Evolutionary conservation across 495 filamentous ascomycete genomes (phyloP).

Genomic region (Penicillium pulvis): DNA sequence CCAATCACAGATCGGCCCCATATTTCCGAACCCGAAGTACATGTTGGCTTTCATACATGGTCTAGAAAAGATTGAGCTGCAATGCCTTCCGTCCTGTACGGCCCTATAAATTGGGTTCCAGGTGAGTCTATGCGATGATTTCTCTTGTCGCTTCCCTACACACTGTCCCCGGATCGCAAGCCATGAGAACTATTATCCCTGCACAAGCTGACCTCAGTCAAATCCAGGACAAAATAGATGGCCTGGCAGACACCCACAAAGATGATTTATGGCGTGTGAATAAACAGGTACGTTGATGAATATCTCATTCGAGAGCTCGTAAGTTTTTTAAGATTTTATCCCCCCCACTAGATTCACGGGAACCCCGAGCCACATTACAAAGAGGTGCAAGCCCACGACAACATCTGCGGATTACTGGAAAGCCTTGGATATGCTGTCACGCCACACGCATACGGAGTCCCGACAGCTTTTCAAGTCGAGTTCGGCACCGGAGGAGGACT

Average conservation of each 20-base stretch:
- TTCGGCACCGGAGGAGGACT: conserved; percentile 14
- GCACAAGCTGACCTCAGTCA: neutral
- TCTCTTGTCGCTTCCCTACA: neutral
- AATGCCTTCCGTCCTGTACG: neutral
- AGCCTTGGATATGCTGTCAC: conserved; percentile 9
- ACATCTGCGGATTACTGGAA: conserved; percentile 16
- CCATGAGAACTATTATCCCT: neutral
- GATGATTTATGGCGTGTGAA: neutral
- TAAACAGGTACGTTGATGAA: neutral
- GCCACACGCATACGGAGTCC: conserved; percentile 14
- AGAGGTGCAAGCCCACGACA: conserved; percentile 18
- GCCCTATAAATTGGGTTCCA: neutral
- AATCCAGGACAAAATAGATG: neutral
- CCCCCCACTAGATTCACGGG: conserved; percentile 1
- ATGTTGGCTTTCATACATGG: neutral
- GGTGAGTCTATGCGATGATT: neutral
- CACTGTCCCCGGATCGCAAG: neutral
- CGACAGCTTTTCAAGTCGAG: conserved; percentile 14
- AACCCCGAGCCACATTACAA: conserved; percentile 19
- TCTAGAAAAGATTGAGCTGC: neutral
- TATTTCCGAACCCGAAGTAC: neutral
- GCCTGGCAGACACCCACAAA: neutral
- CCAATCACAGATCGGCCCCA: neutral
- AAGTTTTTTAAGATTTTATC: neutral
- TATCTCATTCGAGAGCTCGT: neutral